These are phyloP conservation scores for Nemania sp. DNA, from an alignment of 2,329 filamentous ascomycete species.

Conservation along the genomic window DNA sequence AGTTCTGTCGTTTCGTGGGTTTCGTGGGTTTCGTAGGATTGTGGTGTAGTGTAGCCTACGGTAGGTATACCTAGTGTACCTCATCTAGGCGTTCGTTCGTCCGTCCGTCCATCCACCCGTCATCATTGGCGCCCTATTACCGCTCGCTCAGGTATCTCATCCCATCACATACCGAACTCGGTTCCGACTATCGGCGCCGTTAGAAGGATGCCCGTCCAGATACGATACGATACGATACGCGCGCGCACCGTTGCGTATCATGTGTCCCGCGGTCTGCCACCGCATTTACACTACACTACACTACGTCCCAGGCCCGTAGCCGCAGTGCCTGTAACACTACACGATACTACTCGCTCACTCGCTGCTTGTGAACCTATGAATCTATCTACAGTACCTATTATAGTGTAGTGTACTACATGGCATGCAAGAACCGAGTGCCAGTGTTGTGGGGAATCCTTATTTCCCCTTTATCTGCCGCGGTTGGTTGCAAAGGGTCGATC, in stretches of 20 bases:
- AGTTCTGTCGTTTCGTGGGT: too few species aligned
- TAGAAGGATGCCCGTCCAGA: not conserved
- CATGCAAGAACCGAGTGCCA: constrained; percentile 12
- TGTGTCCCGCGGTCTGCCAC: constrained; percentile 17
- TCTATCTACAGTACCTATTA: too few species aligned
- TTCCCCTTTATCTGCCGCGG: not conserved
- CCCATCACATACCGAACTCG: not conserved
- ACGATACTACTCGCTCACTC: too few species aligned
- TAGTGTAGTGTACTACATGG: not conserved
- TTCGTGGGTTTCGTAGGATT: too few species aligned
- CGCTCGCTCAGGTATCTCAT: not conserved
- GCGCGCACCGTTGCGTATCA: constrained; percentile 16
- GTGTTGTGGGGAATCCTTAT: constrained; percentile 8
- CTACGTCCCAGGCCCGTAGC: constrained; percentile 3
- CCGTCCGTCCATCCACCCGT: not conserved
- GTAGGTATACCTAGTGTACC: too few species aligned
- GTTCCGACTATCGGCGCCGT: not conserved
- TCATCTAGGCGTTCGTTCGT: too few species aligned
- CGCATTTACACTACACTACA: constrained; percentile 7
- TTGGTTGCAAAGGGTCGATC: constrained; percentile 3
- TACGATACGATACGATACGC: too few species aligned
- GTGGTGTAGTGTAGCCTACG: too few species aligned
- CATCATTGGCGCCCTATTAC: constrained; percentile 10
- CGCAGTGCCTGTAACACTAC: constrained; percentile 6
- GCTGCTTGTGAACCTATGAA: too few species aligned